Evolutionary conservation across 164 flowering plant species (phyloP), one percentile per base, ranked within the genome.

Genomic region (Platanus orientalis): DNA sequence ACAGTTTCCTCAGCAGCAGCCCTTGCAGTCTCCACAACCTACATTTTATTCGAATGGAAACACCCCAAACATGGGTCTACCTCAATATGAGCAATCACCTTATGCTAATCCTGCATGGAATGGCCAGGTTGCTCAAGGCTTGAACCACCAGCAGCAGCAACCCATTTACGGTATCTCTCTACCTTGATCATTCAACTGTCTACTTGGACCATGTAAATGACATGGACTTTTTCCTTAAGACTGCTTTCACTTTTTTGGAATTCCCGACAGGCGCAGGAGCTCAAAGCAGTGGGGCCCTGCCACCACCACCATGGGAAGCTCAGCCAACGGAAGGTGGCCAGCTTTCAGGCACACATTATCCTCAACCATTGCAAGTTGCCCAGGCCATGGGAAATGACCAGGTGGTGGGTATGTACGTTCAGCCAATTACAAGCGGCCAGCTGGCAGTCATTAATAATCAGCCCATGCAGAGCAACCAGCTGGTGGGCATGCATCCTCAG

Each of bases 241-340:
- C 0, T 27, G 23, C 52, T 4, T 49, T 25, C 28, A 17, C 30
- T 19, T 34, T 51, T 5, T 65, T 49, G 20, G n/a, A 19, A 26
- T 57, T 17, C 44, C 21, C 26, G 27, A 50, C 65, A 63, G 66
- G 63, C 62, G 62, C 77, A 81, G 89, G 84, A 68, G 61, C 82
- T 51, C 79, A 76, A 67, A 75, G 70, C 57, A 65, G 76, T 61
- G 79, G 77, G 5, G 50, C 93, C 49, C 68, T 94, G 21, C 99
- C 99, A 7, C 92, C 91, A 11, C 97, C 99, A 21, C 99, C 99
- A 2, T 91, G 99, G 99, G 99, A 94, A 73, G 82, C 84, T 70
- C 91, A 82, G 66, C 62, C 47, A 49, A 58, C 57, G 53, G 67
- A 63, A 3, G 24, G n/a, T 11, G 64, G 48, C 65, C 75, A 62